A percentile compares a stretch with the other conserved stretches of the same genome.
Conservation (phyloP, 2,329 filamentous ascomycete genomes). For the Drechslerella coelobrocha region DNA sequence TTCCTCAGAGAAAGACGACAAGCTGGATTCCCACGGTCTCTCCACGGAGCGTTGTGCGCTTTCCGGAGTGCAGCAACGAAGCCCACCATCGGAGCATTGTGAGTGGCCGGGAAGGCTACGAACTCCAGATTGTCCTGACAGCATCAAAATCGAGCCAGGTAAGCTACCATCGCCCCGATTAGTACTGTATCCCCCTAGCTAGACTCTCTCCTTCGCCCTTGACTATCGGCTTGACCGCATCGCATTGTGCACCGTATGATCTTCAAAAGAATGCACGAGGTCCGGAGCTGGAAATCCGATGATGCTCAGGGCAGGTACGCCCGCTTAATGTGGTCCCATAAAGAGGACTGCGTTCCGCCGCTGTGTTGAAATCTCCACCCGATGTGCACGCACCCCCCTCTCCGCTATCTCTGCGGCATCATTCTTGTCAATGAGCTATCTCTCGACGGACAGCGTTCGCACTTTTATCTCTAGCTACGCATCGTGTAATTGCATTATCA, state of each 20-base stretch:
- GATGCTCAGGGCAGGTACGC: too few species aligned
- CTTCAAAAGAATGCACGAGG: too few species aligned
- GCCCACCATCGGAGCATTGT: slow-evolving; percentile 29
- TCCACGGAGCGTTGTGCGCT: slow-evolving; percentile 50
- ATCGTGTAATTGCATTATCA: neutral
- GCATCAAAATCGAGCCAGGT: slow-evolving; percentile 47
- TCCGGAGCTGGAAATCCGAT: too few species aligned
- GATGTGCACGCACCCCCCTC: slow-evolving; percentile 9
- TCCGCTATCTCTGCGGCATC: slow-evolving; percentile 1
- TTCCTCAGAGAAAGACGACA: slow-evolving; percentile 37
- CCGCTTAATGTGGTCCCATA: neutral
- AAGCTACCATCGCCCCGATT: slow-evolving; percentile 16
- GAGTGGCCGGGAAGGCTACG: slow-evolving; percentile 40
- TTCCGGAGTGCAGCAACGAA: slow-evolving; percentile 45
- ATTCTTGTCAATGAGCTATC: neutral
- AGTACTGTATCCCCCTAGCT: neutral
- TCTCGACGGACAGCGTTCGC: neutral
- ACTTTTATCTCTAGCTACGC: slow-evolving; percentile 2
- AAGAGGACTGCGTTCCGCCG: neutral
- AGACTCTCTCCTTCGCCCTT: neutral
- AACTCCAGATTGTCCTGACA: slow-evolving; percentile 44
- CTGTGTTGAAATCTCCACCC: slow-evolving; percentile 23
- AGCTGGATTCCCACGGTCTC: slow-evolving; percentile 50
- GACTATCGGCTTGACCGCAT: too few species aligned
- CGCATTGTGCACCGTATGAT: neutral